Evolutionary conservation across 441 rosid genomes (phyloP), one percentile per base, ranked within the genome.

Genomic region (Syzygium syzygioides): DNA sequence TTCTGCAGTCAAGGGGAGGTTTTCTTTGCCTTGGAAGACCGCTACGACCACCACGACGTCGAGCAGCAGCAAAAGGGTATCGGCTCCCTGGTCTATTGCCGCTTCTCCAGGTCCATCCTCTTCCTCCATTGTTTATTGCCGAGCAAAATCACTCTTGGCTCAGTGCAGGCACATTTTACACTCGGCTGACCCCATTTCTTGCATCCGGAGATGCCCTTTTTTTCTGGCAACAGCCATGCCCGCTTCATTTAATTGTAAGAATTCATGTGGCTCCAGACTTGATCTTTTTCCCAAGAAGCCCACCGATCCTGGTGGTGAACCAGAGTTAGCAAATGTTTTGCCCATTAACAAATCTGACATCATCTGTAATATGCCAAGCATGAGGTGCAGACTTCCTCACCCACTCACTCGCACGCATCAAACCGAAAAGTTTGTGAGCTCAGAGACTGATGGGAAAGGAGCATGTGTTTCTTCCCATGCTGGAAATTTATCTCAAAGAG

Each of bases 31-130:
- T 88, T 93, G 90, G 90, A 89, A 89, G 57, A 87, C 91, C 68
- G 53, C 87, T 14, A 92, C 91, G 0, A 87, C 89, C 91, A 79
- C 96, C 96, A 3, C 88, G 95, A 93, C 95, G 94, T 89, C 83
- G 7, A 94, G 90, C 85, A 92, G 96, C 90, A 94, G 89, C 87
- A 96, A 95, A 92, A 93, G 98, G 95, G 95, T 96, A 90, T 96
- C 92, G 91, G 98, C 98, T 89, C 84, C 90, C 52, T 91, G 84
- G 90, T 92, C 91, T 85, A 76, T 90, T 87, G 95, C 91, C 83
- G 56, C 86, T 62, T 88, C 91, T 85, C 80, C 60, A 5, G 87
- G 86, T 80, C 83, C 52, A 71, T 85, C 64, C 87, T 87, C 87
- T 90, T 62, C 88, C 64, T 34, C 68, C 52, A 80, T 84, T 50